Conservation (phyloP, 139 green algal species). For the Closterium sp. region DNA sequence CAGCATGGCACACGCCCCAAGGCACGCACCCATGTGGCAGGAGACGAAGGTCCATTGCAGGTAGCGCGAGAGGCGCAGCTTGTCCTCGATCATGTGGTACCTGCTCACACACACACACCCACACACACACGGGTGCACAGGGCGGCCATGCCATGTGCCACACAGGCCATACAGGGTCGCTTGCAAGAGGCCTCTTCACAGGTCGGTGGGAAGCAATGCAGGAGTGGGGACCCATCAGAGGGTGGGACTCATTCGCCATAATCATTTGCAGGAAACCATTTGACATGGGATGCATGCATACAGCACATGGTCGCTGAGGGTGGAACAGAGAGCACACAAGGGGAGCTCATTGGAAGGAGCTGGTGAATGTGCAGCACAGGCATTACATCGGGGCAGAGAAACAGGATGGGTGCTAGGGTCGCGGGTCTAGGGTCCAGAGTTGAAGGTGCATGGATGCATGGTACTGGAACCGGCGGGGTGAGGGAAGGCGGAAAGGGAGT, state of each 20-base stretch:
- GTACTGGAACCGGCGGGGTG: no score
- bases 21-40: constrained; percentile 59
- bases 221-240: neutral
- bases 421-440: no score
- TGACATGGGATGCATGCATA: neutral
- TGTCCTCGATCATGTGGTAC: constrained; percentile 70
- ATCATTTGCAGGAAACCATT: neutral
- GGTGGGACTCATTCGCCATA: neutral
- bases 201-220: neutral
- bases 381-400: no score
- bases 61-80: constrained; percentile 69
- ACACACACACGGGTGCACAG: neutral
- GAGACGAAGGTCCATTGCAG: constrained; percentile 82
- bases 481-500: no score
- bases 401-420: no score
- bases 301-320: no score
- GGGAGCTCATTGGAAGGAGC: no score
- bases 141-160: no score
- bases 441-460: no score
- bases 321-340: neutral
- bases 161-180: no score
- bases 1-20: neutral
- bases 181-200: neutral
- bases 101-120: neutral
- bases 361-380: no score